phyloP scores from a whole-genome alignment of 31 red algal genomes.

The Odonthalia washingtoniensis region DNA sequence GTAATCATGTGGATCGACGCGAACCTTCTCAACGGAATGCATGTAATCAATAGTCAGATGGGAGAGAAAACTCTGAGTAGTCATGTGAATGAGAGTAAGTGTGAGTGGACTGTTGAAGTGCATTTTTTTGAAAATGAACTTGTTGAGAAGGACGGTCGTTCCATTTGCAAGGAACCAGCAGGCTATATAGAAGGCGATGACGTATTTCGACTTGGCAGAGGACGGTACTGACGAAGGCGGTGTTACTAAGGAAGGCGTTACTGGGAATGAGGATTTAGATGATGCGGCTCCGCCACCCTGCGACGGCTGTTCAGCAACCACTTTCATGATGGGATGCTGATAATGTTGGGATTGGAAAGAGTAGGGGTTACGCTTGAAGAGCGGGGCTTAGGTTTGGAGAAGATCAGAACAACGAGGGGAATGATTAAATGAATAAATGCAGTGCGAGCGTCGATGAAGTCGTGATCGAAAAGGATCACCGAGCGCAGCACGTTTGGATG shows the following conservation, averaged over 20 bases:
- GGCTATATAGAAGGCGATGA: conserved; percentile 72
- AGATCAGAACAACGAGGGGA: background rate
- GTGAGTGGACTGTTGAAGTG: conserved; percentile 77
- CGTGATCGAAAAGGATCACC: background rate
- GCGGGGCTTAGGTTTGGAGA: no score
- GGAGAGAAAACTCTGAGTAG: conserved; percentile 62
- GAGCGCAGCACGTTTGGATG: background rate
- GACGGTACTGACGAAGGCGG: conserved; percentile 5
- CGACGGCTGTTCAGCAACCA: conserved; percentile 13
- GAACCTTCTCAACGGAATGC: conserved; percentile 64
- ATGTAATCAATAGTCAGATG: conserved; percentile 79
- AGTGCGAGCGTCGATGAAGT: background rate
- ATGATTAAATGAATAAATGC: background rate
- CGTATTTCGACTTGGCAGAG: conserved; percentile 53
- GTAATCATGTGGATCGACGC: conserved; percentile 67
- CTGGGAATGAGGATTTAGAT: background rate
- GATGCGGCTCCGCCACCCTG: background rate
- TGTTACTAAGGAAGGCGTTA: conserved; percentile 16
- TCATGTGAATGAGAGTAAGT: conserved; percentile 89
- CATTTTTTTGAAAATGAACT: conserved; percentile 86
- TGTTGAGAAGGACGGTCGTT: conserved; percentile 91
- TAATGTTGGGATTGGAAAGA: background rate
- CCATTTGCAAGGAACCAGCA: conserved; percentile 84
- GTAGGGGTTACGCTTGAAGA: conserved; percentile 11
- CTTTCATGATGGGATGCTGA: conserved; percentile 38